Conservation (phyloP, 495 filamentous ascomycete genomes). For the Cenococcum geophilum region DNA sequence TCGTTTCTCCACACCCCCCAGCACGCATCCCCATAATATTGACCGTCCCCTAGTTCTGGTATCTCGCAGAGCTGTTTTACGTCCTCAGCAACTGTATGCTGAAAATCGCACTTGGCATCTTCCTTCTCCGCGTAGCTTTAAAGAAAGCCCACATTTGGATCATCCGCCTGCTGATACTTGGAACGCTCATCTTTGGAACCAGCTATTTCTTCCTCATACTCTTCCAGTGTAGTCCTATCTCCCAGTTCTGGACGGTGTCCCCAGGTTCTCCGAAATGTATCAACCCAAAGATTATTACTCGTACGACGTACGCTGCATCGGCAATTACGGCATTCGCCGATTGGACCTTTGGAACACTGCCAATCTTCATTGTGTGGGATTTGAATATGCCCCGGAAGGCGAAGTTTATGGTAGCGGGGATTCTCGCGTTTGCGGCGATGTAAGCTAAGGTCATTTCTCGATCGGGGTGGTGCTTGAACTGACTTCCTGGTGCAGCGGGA, state of each 20-base stretch:
- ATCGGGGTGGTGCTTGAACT: not conserved
- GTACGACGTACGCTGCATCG: conserved; percentile 38
- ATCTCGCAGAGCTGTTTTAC: conserved; percentile 41
- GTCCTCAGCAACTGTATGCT: conserved; percentile 35
- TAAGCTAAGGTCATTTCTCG: conserved; percentile 7
- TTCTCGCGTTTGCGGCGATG: conserved; percentile 26
- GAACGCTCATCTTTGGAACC: conserved; percentile 33
- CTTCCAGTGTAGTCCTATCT: conserved; percentile 41
- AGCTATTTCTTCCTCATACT: conserved; percentile 42
- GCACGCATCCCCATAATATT: not conserved
- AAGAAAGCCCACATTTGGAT: conserved; percentile 38
- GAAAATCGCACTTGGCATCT: conserved; percentile 43
- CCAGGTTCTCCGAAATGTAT: conserved; percentile 37
- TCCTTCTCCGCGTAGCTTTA: conserved; percentile 43
- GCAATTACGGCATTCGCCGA: conserved; percentile 39
- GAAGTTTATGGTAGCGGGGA: conserved; percentile 21
- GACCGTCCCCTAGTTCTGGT: conserved; percentile 29
- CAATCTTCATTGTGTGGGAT: conserved; percentile 41
- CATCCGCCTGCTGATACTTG: conserved; percentile 32
- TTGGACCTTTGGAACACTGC: conserved; percentile 41
- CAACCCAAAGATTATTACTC: conserved; percentile 25
- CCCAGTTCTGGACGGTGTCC: conserved; percentile 38
- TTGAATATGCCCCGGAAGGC: conserved; percentile 34
- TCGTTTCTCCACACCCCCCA: not conserved
- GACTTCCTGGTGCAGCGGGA: conserved; percentile 34